Evolutionary conservation across 805 yeast genomes (phyloP), one percentile per base, ranked within the genome.

Genomic region (Huiozyma naganishii): DNA sequence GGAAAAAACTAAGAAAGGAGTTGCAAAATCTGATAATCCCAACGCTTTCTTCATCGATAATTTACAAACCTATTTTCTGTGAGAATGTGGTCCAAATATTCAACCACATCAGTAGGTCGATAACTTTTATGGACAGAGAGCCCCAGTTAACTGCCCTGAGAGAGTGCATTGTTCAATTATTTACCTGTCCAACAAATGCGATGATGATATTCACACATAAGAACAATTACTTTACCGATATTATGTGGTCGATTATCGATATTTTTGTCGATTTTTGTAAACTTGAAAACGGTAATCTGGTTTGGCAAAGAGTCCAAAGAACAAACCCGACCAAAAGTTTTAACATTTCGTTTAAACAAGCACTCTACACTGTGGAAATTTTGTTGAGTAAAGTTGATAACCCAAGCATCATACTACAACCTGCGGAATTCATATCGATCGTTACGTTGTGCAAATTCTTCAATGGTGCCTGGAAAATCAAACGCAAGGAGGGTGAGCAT

Each of bases 171-270:
- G 79, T 90, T 0, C 98, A 92, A 62, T 65, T 92, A 23, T 88
- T 88, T 61, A 89, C 97, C 0, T 82, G 95, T 43, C 96, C 97
- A 0, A 75, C 88, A 0, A 80, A 83, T 50, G 80, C 95, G 0
- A 73, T 75, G 1, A 58, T 53, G 36, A 62, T 78, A 12, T 61
- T 77, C 17, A 53, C 64, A 3, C 44, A 45, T 23, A 49, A 47
- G 7, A 52, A 64, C 11, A 69, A 69, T 3, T 53, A 61, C 11
- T 61, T 77, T 7, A 58, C 67, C 5, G 66, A 68, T 40, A 61
- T 79, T 1, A 52, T 80, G 17, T 69, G 72, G 48, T 74, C 82
- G 0, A 58, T 73, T 7, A 58, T 67, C 7, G 61, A 63, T 8
- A 48, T 76, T 7, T 70, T 77, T 41, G 70, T 68, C 41, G 65